These are phyloP conservation scores for Claviceps digitariae DNA, from an alignment of 2,329 filamentous ascomycete species.

Conservation along the genomic window DNA sequence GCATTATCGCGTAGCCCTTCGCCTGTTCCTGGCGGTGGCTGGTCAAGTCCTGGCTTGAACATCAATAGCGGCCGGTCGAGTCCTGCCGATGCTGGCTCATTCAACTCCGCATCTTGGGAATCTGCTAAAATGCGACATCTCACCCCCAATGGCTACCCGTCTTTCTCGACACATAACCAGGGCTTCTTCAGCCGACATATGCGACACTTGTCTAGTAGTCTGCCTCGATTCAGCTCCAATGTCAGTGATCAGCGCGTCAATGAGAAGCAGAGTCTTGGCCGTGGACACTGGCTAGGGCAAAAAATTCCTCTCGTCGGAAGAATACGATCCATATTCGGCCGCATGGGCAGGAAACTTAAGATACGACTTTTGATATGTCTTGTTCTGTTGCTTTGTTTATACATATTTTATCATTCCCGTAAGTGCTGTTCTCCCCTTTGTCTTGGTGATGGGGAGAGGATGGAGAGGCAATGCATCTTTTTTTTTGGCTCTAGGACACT, in stretches of 20 bases:
- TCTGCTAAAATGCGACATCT: constrained; percentile 66
- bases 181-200: constrained; percentile 82
- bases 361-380: constrained; percentile 46
- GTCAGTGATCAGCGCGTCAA: constrained; percentile 38
- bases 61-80: constrained; percentile 59
- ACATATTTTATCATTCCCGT: constrained; percentile 62
- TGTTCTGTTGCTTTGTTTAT: constrained; percentile 44
- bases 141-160: constrained; percentile 60
- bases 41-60: constrained; percentile 71
- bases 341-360: constrained; percentile 52
- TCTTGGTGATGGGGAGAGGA: background rate
- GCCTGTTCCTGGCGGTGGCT: constrained; percentile 70
- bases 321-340: constrained; percentile 30
- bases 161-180: constrained; percentile 67
- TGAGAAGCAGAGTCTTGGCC: constrained; percentile 65
- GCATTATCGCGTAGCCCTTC: constrained; percentile 79
- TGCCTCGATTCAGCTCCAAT: constrained; percentile 55
- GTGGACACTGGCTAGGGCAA: constrained; percentile 34
- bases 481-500: background rate
- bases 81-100: constrained; percentile 40
- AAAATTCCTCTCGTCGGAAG: constrained; percentile 33
- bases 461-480: background rate
- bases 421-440: constrained; percentile 22
- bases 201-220: constrained; percentile 62
- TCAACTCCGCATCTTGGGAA: constrained; percentile 61